phyloP scores from a whole-genome alignment of 305 asterid genomes.

The Solanum hybrid region DNA sequence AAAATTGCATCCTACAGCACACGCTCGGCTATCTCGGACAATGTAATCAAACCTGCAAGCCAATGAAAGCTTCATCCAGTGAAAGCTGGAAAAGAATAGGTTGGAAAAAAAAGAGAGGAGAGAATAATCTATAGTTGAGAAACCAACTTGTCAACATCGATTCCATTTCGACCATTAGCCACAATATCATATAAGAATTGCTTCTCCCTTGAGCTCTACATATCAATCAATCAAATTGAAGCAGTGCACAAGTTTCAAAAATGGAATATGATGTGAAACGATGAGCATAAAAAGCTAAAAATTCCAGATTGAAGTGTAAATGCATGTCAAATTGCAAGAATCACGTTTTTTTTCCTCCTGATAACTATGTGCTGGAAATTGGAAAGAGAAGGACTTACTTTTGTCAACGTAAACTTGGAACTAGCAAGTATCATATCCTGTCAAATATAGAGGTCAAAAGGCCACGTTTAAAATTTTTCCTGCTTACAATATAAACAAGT shows the following conservation, averaged over 20 bases:
- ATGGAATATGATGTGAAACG: not conserved
- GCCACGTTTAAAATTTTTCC: not conserved
- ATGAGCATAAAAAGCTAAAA: not conserved
- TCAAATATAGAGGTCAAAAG: slow-evolving; percentile 11
- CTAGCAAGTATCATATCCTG: slow-evolving; percentile 95
- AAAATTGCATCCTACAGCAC: slow-evolving; percentile 88
- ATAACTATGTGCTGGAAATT: not conserved
- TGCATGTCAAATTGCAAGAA: not conserved
- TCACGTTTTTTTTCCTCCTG: not conserved
- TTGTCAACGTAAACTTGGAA: slow-evolving; percentile 35
- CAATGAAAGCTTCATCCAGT: slow-evolving; percentile 1
- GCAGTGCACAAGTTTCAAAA: not conserved
- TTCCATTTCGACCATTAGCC: slow-evolving; percentile 94
- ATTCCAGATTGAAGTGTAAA: not conserved
- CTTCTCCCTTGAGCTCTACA: slow-evolving; percentile 69
- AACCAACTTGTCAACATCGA: slow-evolving; percentile 97
- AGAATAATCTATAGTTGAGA: slow-evolving; percentile 6
- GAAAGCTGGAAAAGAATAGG: not conserved
- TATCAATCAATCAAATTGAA: slow-evolving; percentile 19
- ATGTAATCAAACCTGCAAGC: slow-evolving; percentile 81
- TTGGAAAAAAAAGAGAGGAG: not conserved
- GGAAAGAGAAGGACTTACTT: slow-evolving; percentile 30
- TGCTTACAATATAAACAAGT: slow-evolving; percentile 7
- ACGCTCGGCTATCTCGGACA: slow-evolving; percentile 78
- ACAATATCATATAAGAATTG: slow-evolving; percentile 81